Base-by-base conservation (phyloP, 805 yeast species). In the Kluyveromyces siamensis region DNA sequence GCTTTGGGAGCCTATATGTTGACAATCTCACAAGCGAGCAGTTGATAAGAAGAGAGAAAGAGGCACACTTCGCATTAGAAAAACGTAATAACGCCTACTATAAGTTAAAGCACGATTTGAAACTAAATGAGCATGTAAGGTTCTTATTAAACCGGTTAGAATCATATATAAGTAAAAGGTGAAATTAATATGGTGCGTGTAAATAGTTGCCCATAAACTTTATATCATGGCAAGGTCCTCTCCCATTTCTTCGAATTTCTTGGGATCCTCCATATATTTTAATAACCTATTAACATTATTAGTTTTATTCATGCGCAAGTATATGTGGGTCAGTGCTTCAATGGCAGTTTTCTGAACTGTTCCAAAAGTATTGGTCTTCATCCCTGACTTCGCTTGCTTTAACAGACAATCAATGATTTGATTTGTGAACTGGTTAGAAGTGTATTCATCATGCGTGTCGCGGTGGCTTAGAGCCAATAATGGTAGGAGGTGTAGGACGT, bases 311-410 rank as follows among this genome's bases (percentile, higher is more conserved):
- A 27, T 27, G 13, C 39, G 59, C 8, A 62, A 25, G 27, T 46
- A 54, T 14, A 63, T 50, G 25, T 52, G 57, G 11, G 55, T 55
- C 37, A 63, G 48, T 10, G 56, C 49, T 41, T 58, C 58, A 16
- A 56, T 39, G 1, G 54, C 37, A 5, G 49, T 41, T 27, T 40
- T 49, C 33, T 51, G 53, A 3, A 56, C 44, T 30, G 21, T 36
- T 9, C 39, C 27, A 9, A 43, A 17, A n/a, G 6, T 25, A 6
- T 25, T n/a, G 14, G 7, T 27, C 46, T 49, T 35, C 49, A 36
- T 21, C 45, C 49, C 27, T 47, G 37, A 6, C 5, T 41, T 21
- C 11, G 47, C 48, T 8, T 53, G 43, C 1, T 35, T 45, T 41
- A 50, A 44, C 10, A 61, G 50, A 17, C 58, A 49, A 25, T 50